Evolutionary conservation across 75 land plant genomes (phyloP).

Genomic region (Gnetum montanum): DNA sequence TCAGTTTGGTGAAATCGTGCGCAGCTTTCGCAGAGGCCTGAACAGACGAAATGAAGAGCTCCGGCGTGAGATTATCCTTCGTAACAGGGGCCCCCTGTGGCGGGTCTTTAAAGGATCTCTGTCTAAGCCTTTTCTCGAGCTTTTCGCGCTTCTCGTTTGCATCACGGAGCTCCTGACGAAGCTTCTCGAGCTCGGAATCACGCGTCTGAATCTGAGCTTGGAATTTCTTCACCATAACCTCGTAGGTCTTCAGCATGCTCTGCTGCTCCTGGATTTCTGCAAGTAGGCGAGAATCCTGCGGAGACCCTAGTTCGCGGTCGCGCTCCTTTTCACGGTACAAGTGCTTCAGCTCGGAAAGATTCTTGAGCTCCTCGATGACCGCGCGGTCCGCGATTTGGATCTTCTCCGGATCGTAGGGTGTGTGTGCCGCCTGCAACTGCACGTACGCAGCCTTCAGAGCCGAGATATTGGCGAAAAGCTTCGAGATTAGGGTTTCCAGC

Average conservation of each 20-base stretch:
- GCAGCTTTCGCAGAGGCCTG: slow-evolving; percentile 50
- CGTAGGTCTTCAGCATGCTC: slow-evolving; percentile 56
- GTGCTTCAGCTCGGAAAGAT: slow-evolving; percentile 73
- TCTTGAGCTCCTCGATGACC: slow-evolving; percentile 67
- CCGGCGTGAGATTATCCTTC: slow-evolving; percentile 26
- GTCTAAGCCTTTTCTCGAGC: slow-evolving; percentile 62
- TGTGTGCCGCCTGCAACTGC: slow-evolving; percentile 70
- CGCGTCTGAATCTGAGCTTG: slow-evolving; percentile 58
- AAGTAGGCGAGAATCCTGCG: slow-evolving; percentile 45
- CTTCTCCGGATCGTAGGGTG: slow-evolving; percentile 75
- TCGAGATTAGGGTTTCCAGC: slow-evolving; percentile 50
- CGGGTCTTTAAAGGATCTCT: slow-evolving; percentile 43
- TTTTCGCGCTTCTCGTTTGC: slow-evolving; percentile 29
- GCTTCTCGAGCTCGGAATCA: slow-evolving; percentile 44
- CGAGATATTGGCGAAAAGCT: slow-evolving; percentile 51
- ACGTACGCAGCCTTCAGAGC: slow-evolving; percentile 68
- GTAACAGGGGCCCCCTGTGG: slow-evolving; percentile 4
- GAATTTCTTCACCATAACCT: slow-evolving; percentile 68
- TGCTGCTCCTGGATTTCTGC: slow-evolving; percentile 69
- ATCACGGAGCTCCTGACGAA: slow-evolving; percentile 45
- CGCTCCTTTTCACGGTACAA: slow-evolving; percentile 52
- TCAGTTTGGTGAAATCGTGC: slow-evolving; percentile 69
- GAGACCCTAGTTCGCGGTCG: slow-evolving; percentile 21
- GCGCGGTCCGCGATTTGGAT: slow-evolving; percentile 70
- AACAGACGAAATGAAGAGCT: slow-evolving; percentile 36